Evolutionary conservation across 352 stramenopile species (phyloP).

Genomic region (Pythium grandisporangium): DNA sequence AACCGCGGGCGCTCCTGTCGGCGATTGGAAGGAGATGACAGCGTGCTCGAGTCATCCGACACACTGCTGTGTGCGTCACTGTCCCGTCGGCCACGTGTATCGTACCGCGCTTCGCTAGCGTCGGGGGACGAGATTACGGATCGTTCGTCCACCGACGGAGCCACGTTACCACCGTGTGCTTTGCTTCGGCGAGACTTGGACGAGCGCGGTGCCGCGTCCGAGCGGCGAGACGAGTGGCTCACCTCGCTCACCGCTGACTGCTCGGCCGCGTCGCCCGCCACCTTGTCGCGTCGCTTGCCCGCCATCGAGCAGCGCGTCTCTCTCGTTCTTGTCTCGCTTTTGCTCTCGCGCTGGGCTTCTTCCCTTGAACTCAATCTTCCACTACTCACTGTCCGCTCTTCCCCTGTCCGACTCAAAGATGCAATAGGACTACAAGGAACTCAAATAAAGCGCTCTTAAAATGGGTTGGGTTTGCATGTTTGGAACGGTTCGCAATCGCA

Average conservation of each 20-base stretch:
- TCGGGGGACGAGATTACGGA: not conserved
- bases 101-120: not conserved
- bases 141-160: not conserved
- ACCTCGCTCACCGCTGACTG: slow-evolving; percentile 13
- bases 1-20: slow-evolving; percentile 52
- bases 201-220: slow-evolving; percentile 4
- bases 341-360: not conserved
- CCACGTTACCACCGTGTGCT: not conserved
- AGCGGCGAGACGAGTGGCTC: slow-evolving; percentile 2
- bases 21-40: slow-evolving; percentile 40
- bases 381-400: too few relatives aligned
- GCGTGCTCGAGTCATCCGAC: slow-evolving; percentile 45
- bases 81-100: slow-evolving; percentile 1
- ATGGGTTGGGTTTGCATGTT: too few relatives aligned
- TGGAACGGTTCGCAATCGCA: too few relatives aligned
- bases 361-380: too few relatives aligned
- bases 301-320: slow-evolving; percentile 6
- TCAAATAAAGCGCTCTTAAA: too few relatives aligned
- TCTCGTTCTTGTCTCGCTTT: not conserved
- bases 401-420: too few relatives aligned
- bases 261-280: slow-evolving; percentile 4
- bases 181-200: slow-evolving; percentile 3
- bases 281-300: slow-evolving; percentile 6
- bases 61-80: slow-evolving; percentile 18
- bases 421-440: too few relatives aligned